A percentile compares a stretch with the other conserved stretches of the same genome.
phyloP scores from a whole-genome alignment of 2,329 filamentous ascomycete species.

The Neofusicoccum cordaticola region DNA sequence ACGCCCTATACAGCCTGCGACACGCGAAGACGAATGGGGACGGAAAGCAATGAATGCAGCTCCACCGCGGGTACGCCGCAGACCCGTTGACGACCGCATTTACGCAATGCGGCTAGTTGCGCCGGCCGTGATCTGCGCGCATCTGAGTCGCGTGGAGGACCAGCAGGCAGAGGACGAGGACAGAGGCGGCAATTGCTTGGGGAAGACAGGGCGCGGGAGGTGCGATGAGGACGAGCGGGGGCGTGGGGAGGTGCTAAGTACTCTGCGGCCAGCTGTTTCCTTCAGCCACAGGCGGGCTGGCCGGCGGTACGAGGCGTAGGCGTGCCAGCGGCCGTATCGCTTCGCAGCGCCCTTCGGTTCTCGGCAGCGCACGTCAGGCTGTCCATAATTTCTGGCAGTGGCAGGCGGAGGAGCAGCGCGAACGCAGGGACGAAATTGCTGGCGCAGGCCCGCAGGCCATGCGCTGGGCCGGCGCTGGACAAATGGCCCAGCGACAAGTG shows the following conservation, averaged over 20 bases:
- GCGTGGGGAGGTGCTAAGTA: neutral
- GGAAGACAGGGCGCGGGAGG: neutral
- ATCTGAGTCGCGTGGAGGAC: neutral
- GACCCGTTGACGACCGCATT: neutral
- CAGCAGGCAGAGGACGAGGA: neutral
- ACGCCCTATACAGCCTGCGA: constrained; percentile 6
- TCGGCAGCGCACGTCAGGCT: constrained; percentile 8
- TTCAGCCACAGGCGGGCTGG: constrained; percentile 9
- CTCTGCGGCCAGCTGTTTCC: neutral
- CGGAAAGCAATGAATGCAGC: constrained; percentile 3
- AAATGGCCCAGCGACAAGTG: constrained; percentile 9
- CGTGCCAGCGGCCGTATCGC: constrained; percentile 4
- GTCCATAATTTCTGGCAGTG: constrained; percentile 8
- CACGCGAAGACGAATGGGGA: constrained; percentile 1
- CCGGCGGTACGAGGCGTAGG: constrained; percentile 1
- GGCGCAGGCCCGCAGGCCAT: too few relatives aligned
- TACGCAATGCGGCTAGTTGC: constrained; percentile 7
- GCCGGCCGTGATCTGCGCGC: neutral
- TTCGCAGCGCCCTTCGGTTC: neutral
- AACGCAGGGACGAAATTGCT: neutral
- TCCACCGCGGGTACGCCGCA: constrained; percentile 11
- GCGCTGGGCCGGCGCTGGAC: neutral
- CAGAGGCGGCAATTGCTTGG: neutral
- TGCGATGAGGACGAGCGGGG: neutral
- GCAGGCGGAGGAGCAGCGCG: neutral